Evolutionary conservation across 2,329 filamentous ascomycete genomes (phyloP), one percentile per base, ranked within the genome.

Genomic region (Fusarium liriodendri): DNA sequence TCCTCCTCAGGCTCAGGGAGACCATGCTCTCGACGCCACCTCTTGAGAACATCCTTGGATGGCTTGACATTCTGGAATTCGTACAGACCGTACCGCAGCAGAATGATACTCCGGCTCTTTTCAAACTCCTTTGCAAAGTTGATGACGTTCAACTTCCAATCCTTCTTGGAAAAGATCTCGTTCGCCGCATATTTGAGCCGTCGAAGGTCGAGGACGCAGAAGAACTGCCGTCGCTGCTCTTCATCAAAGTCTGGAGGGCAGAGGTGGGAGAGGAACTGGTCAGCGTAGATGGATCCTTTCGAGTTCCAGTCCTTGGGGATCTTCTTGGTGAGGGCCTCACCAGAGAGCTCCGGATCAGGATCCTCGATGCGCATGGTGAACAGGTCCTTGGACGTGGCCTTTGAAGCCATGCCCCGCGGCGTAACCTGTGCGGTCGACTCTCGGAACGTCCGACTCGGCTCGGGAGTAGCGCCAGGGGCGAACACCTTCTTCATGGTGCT

Each of bases 71-170:
- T 90, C 82, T 90, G 89, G 82, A 91, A 91, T 76, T 90, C 87
- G 76, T 91, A 91, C 2, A 91, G 85, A 3, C 89, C 89, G 70
- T 91, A 91, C 57, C 89, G 88, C 65, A 91, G 78, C 81, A 91
- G 86, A 66, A 91, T 90, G 50, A 91, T 82, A 74, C 88, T 89
- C 58, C 89, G 85, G 77, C 89, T 91, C 83, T 91, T 91, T 78
- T 91, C 89, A 70, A 89, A 91, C 78, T 91, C 89, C 78, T 90
- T 91, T 42, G 89, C 89, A 67, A 91, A 91, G 78, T 90, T 91
- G 72, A 88, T 79, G 20, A 91, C 86, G 72, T 91, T 91, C 62
- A 91, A 80, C 80, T 89, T 90, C 89, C 89, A 91, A 73, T 90
- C 89, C 79, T 91, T 91, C 78, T 86, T 88, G 20, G 82, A 78